These are phyloP conservation scores for Trapa bicornis DNA, from an alignment of 345 rosid species.

Conservation along the genomic window DNA sequence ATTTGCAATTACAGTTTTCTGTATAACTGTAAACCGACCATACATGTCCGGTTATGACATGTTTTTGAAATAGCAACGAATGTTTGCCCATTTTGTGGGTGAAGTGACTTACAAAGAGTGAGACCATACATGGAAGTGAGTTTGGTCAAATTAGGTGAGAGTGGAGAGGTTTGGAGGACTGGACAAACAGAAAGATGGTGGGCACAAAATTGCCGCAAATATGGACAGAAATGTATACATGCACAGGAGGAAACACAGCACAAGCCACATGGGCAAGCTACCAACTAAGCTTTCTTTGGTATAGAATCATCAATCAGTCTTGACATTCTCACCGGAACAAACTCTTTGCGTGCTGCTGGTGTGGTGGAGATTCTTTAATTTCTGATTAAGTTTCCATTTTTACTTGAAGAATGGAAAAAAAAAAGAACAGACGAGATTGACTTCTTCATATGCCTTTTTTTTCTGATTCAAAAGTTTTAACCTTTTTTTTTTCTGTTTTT, in stretches of 20 bases:
- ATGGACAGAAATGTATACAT: neutral
- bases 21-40: neutral
- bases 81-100: slow-evolving; percentile 1
- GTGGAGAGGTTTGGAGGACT: neutral
- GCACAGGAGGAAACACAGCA: neutral
- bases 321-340: neutral
- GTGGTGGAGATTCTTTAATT: neutral
- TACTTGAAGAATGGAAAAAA: neutral
- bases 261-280: slow-evolving; percentile 1
- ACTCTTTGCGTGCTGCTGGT: slow-evolving; percentile 1
- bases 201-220: neutral
- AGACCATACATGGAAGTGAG: neutral
- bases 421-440: neutral
- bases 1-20: too few species aligned
- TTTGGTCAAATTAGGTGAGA: neutral
- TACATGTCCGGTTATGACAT: neutral
- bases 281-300: neutral
- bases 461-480: too few species aligned
- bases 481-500: too few species aligned
- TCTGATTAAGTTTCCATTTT: neutral
- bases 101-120: neutral
- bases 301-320: neutral
- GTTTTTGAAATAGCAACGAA: neutral
- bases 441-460: too few species aligned
- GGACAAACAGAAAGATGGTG: neutral